These are phyloP conservation scores for Diplodia sapinea DNA, from an alignment of 2,329 filamentous ascomycete genomes.

Conservation along the genomic window DNA sequence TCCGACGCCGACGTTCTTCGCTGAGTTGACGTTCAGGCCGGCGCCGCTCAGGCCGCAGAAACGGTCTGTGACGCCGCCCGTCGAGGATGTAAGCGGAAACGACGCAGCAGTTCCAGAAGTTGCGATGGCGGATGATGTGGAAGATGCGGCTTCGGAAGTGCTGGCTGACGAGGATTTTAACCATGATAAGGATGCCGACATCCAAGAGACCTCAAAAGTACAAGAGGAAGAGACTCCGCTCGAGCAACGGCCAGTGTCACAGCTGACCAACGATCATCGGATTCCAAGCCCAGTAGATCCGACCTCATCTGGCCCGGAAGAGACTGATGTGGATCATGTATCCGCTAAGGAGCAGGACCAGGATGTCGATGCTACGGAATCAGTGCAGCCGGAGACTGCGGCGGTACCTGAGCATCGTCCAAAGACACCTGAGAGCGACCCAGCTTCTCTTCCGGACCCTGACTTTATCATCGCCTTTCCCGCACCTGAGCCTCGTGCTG, in stretches of 20 bases:
- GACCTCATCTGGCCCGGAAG: neutral
- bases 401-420: neutral
- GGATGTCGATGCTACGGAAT: neutral
- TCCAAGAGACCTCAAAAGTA: neutral
- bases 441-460: neutral
- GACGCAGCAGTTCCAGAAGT: neutral
- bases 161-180: neutral
- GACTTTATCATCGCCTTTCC: neutral
- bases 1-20: slow-evolving; percentile 3
- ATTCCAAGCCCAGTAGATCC: neutral
- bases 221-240: neutral
- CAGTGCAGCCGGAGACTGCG: neutral
- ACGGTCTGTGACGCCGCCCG: neutral
- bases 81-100: neutral
- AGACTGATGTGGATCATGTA: neutral
- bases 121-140: neutral
- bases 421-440: neutral
- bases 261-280: neutral
- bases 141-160: neutral
- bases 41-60: slow-evolving; percentile 3
- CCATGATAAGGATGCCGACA: neutral
- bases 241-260: neutral
- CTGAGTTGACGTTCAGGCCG: slow-evolving; percentile 1
- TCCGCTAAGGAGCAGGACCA: neutral
- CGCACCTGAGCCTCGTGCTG: neutral